Percentiles rank a stretch among this genome's conserved stretches.
phyloP scores from a whole-genome alignment of 2,329 filamentous ascomycete genomes.

The Mycosphaerella sp. region DNA sequence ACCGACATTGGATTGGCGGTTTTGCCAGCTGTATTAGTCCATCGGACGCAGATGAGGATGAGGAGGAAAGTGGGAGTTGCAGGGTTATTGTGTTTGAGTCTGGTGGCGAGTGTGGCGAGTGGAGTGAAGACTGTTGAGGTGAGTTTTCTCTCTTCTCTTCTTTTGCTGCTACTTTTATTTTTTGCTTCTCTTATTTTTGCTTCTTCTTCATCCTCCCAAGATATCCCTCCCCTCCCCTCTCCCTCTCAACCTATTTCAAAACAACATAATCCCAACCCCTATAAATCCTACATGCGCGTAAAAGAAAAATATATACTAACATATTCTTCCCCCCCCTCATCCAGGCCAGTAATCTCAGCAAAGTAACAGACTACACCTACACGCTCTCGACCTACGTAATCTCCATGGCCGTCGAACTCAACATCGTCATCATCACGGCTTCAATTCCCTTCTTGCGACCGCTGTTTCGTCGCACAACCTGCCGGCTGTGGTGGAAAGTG shows the following conservation, averaged over 20 bases:
- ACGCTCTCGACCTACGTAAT: conserved; percentile 27
- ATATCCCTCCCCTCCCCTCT: too few relatives aligned
- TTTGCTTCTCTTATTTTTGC: too few relatives aligned
- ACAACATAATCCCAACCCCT: too few relatives aligned
- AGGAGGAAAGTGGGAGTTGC: conserved; percentile 22
- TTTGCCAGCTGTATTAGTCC: conserved; percentile 29
- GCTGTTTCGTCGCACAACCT: background rate
- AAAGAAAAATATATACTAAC: background rate
- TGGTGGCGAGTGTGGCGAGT: conserved; percentile 29
- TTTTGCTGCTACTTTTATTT: too few relatives aligned
- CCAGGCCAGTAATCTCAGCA: conserved; percentile 22
- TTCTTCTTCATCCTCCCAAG: too few relatives aligned
- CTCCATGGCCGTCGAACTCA: conserved; percentile 30
- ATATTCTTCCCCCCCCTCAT: background rate
- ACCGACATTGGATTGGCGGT: conserved; percentile 30
- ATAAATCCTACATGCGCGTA: too few relatives aligned
- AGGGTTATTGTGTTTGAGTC: conserved; percentile 4
- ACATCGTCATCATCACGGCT: conserved; percentile 34
- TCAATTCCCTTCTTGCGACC: conserved; percentile 29
- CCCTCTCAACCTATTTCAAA: too few relatives aligned
- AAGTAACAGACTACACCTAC: conserved; percentile 30
- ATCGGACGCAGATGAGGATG: conserved; percentile 25
- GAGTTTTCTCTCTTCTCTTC: background rate
- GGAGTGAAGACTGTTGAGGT: conserved; percentile 31
- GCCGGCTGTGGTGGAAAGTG: too few relatives aligned